A percentile compares a stretch with the other conserved stretches of the same genome.
These are phyloP conservation scores for Zychaea mexicana DNA, from an alignment of 371 early-diverging fungal genomes.

Conservation along the genomic window DNA sequence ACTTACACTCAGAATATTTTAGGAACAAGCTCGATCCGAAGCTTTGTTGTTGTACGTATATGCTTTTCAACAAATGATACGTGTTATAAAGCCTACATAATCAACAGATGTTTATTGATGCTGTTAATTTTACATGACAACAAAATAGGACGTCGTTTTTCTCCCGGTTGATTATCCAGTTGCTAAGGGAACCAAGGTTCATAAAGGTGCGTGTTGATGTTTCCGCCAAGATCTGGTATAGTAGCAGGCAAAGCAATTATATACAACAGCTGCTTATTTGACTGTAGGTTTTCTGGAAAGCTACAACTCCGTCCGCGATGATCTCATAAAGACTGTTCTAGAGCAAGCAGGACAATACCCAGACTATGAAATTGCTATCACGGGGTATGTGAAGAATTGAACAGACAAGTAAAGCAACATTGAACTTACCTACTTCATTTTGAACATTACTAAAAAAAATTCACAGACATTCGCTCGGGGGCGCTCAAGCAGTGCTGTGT, in stretches of 20 bases:
- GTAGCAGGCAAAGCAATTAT: too few relatives aligned
- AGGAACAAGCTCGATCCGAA: constrained; percentile 17
- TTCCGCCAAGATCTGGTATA: too few relatives aligned
- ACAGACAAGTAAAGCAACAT: too few relatives aligned
- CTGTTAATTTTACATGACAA: background rate
- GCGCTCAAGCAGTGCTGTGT: constrained; percentile 19
- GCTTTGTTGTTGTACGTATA: constrained; percentile 17
- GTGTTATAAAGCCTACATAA: too few relatives aligned
- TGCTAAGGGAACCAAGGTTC: constrained; percentile 15
- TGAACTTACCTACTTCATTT: too few relatives aligned
- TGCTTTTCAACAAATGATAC: background rate
- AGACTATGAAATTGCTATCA: constrained; percentile 20
- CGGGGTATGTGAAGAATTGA: constrained; percentile 13
- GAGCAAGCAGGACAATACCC: constrained; percentile 15
- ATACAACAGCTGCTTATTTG: too few relatives aligned
- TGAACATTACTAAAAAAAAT: background rate
- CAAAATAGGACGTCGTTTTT: constrained; percentile 11
- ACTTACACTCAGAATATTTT: background rate
- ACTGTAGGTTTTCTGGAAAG: constrained; percentile 18
- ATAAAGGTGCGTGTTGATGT: constrained; percentile 11
- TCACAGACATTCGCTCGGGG: constrained; percentile 22
- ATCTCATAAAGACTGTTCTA: background rate
- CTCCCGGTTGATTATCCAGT: constrained; percentile 10
- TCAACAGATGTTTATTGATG: too few relatives aligned
- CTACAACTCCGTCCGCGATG: constrained; percentile 10